Evolutionary conservation across 78 protist genomes (phyloP), one percentile per base, ranked within the genome.

Genomic region (Dictyostelium intermedium): DNA sequence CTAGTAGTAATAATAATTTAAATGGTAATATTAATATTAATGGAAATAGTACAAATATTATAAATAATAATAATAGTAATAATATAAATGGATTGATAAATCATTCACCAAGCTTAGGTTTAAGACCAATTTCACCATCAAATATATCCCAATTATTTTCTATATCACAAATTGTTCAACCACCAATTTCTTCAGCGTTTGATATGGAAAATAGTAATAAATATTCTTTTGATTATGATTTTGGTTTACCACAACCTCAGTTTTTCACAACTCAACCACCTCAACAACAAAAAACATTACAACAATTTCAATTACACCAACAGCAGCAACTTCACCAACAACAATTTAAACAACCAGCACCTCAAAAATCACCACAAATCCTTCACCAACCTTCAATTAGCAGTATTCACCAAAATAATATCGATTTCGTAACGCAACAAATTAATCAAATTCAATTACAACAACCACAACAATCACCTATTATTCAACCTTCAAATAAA

Each of bases 91-190:
- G 74, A 66, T 66, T 66, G 34, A 34, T 39, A 18, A 80, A 53
- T 50, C 85, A 43, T 5, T 80, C 85, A 80, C 85, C 85, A 80
- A 80, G 11, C 32, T 32, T 80, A 30, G 72, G 85, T 47, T n/a
- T 78, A 25, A 80, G 85, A 25, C 93, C 93, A 77, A 77, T 87
- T 8, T 87, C 93, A 45, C 93, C 93, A 50, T 87, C 93, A 63
- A 77, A 87, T 66, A 25, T 87, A 3, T 76, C 76, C 18, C 92
- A 86, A 77, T 34, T 86, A 6, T 86, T 86, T 61, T 86, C 92
- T 8, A 53, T 74, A 45, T 78, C 82, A 13, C 82, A 85, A 25
- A 35, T 85, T 7, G 73, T 85, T 20, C 91, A 45, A 30, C 80
- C 91, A 30, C 60, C 53, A 53, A 37, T 74, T 13, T 11, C 77